Evolutionary conservation across 108 stramenopile genomes (phyloP), one percentile per base, ranked within the genome.

Genomic region (Licmophora abbreviata): DNA sequence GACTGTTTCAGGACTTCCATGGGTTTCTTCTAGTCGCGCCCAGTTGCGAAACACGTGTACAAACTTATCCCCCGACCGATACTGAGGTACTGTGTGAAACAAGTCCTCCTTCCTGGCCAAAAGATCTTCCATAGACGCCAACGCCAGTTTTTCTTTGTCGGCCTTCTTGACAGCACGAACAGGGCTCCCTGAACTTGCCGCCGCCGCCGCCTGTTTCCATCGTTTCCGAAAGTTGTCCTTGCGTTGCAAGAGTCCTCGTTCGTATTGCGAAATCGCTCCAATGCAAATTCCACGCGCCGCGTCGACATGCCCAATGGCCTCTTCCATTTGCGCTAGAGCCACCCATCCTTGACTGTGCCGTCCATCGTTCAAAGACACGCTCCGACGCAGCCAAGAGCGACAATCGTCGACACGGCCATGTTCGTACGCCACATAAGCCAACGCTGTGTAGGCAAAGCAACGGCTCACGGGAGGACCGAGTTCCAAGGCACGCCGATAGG

Each of bases 61-160:
- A 64, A 84, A 89, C 45, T 80, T 80, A 57, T 89, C 83, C 11
- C 83, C 83, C 15, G 75, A 67, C 27, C 79, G 73, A 45, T 74
- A 77, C 1, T 71, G 60, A 29, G 63, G 63, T 15, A 71, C 56
- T 12, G 42, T 20, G 31, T 52, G 10, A 42, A 64, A 28, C 31
- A 61, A 38, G 4, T 27, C 30, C 8, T 56, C 28, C 17, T 49
- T 44, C 0, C 50, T 8, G 1, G 22, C 49, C 14, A 53, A 36
- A 12, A 57, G 31, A 18, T 69, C 12, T 41, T 52, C 20, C 38
- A 40, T 40, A 20, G 15, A 18, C 1, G 3, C 20, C 38, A 18
- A 18, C 38, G 20, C 20, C 18, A 40, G 15, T 4, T 2, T 40
- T 40, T 40, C 38, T 5, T 18, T 18, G 5, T 18, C 34, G 12